phyloP scores from a whole-genome alignment of 352 stramenopile genomes.

The Albugo candida region DNA sequence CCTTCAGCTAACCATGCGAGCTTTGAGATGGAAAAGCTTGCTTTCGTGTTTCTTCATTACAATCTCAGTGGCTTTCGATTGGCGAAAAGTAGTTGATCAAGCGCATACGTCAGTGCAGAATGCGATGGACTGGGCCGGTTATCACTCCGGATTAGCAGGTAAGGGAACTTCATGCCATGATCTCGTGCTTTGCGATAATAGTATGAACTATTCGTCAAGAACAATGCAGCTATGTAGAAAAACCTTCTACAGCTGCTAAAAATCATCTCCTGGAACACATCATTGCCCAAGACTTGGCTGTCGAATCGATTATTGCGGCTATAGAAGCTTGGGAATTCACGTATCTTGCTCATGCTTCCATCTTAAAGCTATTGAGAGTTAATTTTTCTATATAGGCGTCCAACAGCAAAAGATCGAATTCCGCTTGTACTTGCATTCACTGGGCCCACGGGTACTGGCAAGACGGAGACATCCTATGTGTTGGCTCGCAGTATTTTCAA shows the following conservation, averaged over 20 bases:
- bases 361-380: background rate
- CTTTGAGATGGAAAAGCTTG: too few relatives aligned
- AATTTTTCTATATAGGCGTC: slow-evolving; percentile 14
- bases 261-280: slow-evolving; percentile 30
- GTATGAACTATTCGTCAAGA: slow-evolving; percentile 10
- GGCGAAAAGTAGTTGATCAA: too few relatives aligned
- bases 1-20: too few relatives aligned
- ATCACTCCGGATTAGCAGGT: too few relatives aligned
- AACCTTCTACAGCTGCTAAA: slow-evolving; percentile 34
- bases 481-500: slow-evolving; percentile 72
- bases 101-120: too few relatives aligned
- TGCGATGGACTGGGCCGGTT: too few relatives aligned
- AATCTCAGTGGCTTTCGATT: too few relatives aligned
- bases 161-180: too few relatives aligned
- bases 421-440: slow-evolving; percentile 79
- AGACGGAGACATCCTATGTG: slow-evolving; percentile 77
- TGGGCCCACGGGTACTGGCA: slow-evolving; percentile 77
- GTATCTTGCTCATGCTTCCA: slow-evolving; percentile 13
- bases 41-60: too few relatives aligned
- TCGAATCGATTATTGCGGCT: slow-evolving; percentile 41
- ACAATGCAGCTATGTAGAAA: slow-evolving; percentile 51
- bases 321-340: slow-evolving; percentile 73
- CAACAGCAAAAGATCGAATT: slow-evolving; percentile 28
- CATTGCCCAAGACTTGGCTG: slow-evolving; percentile 36
- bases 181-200: too few relatives aligned